phyloP scores from a whole-genome alignment of 768 basidiomycete species.

The Hygrophorus russula region DNA sequence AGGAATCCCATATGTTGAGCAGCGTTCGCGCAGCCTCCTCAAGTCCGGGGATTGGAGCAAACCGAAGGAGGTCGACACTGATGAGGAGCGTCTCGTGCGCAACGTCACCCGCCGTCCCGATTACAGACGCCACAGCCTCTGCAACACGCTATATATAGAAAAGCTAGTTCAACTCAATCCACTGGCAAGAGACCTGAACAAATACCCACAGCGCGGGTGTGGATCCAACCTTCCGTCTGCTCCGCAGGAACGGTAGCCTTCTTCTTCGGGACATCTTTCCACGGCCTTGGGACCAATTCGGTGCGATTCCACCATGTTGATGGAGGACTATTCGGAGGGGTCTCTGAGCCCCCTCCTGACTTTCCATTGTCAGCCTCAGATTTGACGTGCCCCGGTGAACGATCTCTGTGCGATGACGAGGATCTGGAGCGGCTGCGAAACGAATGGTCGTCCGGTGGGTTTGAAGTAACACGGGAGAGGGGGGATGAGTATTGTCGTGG shows the following conservation, averaged over 20 bases:
- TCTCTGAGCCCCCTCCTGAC: background rate
- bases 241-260: conserved; percentile 25
- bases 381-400: background rate
- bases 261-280: conserved; percentile 6
- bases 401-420: background rate
- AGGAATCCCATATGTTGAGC: conserved; percentile 53
- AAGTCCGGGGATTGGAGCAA: conserved; percentile 48
- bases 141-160: conserved; percentile 19
- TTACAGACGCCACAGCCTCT: conserved; percentile 24
- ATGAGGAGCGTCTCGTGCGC: conserved; percentile 33
- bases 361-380: background rate
- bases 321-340: background rate
- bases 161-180: background rate
- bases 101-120: conserved; percentile 29
- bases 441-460: background rate
- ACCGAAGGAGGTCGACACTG: conserved; percentile 29
- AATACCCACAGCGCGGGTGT: conserved; percentile 14
- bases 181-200: too few relatives aligned
- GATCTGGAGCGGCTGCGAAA: background rate
- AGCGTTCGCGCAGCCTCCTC: conserved; percentile 38
- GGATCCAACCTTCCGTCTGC: conserved; percentile 25
- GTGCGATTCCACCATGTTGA: conserved; percentile 5
- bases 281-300: conserved; percentile 2
- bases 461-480: background rate
- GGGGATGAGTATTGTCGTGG: background rate